Evolutionary conservation across 768 basidiomycete species (phyloP).

Genomic region (Collybia nuda): DNA sequence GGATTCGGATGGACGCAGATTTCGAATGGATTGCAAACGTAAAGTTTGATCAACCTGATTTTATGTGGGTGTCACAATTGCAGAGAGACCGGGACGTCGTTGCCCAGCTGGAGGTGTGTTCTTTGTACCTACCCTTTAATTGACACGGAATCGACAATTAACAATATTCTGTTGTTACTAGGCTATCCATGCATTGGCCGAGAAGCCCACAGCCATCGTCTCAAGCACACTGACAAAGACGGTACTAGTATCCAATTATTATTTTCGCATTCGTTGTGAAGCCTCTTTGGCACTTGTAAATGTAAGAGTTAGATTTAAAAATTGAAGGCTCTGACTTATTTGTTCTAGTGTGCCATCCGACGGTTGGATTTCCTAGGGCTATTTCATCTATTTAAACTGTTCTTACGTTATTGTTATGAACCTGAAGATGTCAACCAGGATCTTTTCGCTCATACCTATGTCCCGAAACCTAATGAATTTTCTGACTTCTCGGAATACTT

Average conservation of each 20-base stretch:
- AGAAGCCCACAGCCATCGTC: slow-evolving; percentile 79
- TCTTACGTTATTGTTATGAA: slow-evolving; percentile 87
- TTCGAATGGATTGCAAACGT: slow-evolving; percentile 98
- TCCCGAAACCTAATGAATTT: slow-evolving; percentile 96
- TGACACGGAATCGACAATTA: not conserved
- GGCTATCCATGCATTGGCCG: slow-evolving; percentile 89
- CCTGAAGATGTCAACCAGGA: slow-evolving; percentile 81
- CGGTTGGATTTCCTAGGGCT: slow-evolving; percentile 86
- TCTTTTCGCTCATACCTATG: slow-evolving; percentile 82
- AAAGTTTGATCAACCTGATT: slow-evolving; percentile 93
- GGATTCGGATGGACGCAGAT: slow-evolving; percentile 99
- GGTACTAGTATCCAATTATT: slow-evolving; percentile 92
- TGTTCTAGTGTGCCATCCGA: slow-evolving; percentile 74
- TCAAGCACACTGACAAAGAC: slow-evolving; percentile 93
- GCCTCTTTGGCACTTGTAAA: slow-evolving; percentile 83
- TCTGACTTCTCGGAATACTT: slow-evolving; percentile 91
- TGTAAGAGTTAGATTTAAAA: slow-evolving; percentile 43
- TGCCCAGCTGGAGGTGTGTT: slow-evolving; percentile 89
- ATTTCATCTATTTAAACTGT: slow-evolving; percentile 95
- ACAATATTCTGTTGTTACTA: slow-evolving; percentile 25
- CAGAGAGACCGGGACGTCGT: slow-evolving; percentile 96
- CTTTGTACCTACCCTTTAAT: not conserved
- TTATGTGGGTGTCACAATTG: slow-evolving; percentile 97
- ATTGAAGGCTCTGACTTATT: slow-evolving; percentile 4
- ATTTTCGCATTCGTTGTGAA: slow-evolving; percentile 93